Conservation (phyloP, 2,329 filamentous ascomycete genomes). For the Trichophyton schoenleinii region DNA sequence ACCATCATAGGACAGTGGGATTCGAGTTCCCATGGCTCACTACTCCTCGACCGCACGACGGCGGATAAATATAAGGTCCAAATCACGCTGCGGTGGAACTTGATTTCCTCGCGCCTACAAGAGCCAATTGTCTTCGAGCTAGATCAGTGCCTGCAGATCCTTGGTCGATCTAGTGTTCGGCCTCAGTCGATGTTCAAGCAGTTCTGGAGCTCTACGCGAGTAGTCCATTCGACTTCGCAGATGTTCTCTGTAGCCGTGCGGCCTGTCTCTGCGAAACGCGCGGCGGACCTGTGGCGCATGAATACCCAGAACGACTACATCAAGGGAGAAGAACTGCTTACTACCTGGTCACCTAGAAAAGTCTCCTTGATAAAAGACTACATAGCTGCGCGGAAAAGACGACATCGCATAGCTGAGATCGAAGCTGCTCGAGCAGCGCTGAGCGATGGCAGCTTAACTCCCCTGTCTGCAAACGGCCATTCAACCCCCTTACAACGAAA, state of each 20-base stretch:
- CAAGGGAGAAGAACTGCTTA: conserved; percentile 82
- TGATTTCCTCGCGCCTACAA: conserved; percentile 69
- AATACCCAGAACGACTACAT: conserved; percentile 91
- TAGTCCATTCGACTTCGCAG: conserved; percentile 74
- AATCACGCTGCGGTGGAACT: conserved; percentile 74
- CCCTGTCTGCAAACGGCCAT: conserved; percentile 24
- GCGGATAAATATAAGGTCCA: conserved; percentile 88
- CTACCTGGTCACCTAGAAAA: conserved; percentile 74
- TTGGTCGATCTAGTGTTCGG: conserved; percentile 70
- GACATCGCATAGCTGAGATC: conserved; percentile 63
- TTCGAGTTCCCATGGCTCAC: conserved; percentile 77
- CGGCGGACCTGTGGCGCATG: conserved; percentile 90
- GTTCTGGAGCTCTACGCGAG: conserved; percentile 70
- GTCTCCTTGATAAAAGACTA: conserved; percentile 87
- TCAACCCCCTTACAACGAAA: conserved; percentile 20
- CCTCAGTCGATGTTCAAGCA: conserved; percentile 78
- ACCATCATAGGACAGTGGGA: conserved; percentile 92
- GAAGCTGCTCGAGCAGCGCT: conserved; percentile 46
- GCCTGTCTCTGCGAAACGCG: conserved; percentile 78
- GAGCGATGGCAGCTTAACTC: conserved; percentile 28
- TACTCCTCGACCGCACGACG: conserved; percentile 87
- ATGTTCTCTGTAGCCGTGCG: conserved; percentile 80
- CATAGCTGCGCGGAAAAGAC: conserved; percentile 60
- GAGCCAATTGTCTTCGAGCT: conserved; percentile 78
- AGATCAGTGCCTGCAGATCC: conserved; percentile 68